phyloP scores from a whole-genome alignment of 2,329 filamentous ascomycete species.

The Alternaria arbusti region DNA sequence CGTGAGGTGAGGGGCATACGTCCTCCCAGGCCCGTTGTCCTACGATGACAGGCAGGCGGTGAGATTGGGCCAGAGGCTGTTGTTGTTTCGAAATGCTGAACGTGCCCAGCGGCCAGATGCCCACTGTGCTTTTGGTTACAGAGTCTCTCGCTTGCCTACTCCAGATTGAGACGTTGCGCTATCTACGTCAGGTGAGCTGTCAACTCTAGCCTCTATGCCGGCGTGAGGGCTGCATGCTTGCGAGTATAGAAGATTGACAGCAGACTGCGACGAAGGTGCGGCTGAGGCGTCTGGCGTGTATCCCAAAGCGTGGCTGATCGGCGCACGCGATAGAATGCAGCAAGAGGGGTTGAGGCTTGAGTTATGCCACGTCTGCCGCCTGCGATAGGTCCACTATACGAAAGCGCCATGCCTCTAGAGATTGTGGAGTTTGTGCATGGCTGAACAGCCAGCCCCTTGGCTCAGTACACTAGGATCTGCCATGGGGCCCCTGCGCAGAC shows the following conservation, averaged over 20 bases:
- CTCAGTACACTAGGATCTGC: constrained; percentile 22
- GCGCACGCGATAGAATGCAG: constrained; percentile 16
- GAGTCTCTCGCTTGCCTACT: not conserved
- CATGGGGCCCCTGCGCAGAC: constrained; percentile 25
- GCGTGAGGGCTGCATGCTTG: constrained; percentile 1
- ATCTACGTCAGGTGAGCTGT: not conserved
- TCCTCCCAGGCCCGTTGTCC: not conserved
- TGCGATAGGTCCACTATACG: constrained; percentile 16
- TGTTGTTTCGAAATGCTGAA: constrained; percentile 1
- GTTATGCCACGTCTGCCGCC: not conserved
- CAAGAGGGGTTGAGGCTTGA: constrained; percentile 7
- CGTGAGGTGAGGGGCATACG: constrained; percentile 1
- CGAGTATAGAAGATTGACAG: not conserved
- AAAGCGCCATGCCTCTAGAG: constrained; percentile 9
- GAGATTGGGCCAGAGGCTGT: constrained; percentile 1
- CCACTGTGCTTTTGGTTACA: not conserved
- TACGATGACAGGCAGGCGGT: constrained; percentile 5
- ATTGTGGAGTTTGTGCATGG: constrained; percentile 13
- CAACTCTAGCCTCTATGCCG: not conserved
- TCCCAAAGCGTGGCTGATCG: constrained; percentile 11
- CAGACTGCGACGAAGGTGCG: constrained; percentile 1
- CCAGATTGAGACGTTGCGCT: not conserved
- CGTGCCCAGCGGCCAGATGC: not conserved
- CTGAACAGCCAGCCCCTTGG: constrained; percentile 21
- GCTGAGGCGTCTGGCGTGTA: constrained; percentile 13